Base-by-base conservation (phyloP, 2,329 filamentous ascomycete genomes). In the Thielaviopsis ethacetica region DNA sequence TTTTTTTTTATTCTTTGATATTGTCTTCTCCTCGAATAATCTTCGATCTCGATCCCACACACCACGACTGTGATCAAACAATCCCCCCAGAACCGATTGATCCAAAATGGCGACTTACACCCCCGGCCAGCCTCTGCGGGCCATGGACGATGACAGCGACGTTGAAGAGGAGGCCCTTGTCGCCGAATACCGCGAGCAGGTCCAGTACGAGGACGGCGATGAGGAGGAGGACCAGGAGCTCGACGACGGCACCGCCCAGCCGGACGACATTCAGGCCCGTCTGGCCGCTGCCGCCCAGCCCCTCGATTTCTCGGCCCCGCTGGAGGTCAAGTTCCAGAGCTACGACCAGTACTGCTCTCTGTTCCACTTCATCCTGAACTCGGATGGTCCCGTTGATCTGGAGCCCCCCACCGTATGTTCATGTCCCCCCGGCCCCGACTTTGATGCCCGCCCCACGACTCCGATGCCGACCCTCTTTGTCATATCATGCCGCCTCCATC, bases 271-370 rank as follows among this genome's bases (percentile, higher is more conserved):
- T 68, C 91, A 97, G 76, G 86, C 88, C 63, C 87, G 93, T 71
- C 80, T 98, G 63, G 85, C 85, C 64, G 89, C 91, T 65, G 93
- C 93, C 62, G 93, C 93, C 64, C 91, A 93, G 68, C 93, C 93
- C 56, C 80, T 98, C 65, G 93, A 98, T 71, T 97, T 95, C 73
- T 90, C 93, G 69, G 93, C 93, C 54, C 88, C 91, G 38, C 81
- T 98, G 59, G 93, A 97, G 74, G 88, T 88, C 72, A 97, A 97
- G 77, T 96, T 97, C 76, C 85, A 89, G 72, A 96, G 91, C 77
- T 98, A 98, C 79, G 93, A 98, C 76, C 88, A 89, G 71, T 98
- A 98, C 81, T 98, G 93, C 84, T 95, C 88, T 74, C 78, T 98
- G 67, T 98, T 98, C 78, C 93, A 98, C 77, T 97, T 89, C 75